Base-by-base conservation (phyloP, 2,329 filamentous ascomycete genomes). In the Colletotrichum limetticola region DNA sequence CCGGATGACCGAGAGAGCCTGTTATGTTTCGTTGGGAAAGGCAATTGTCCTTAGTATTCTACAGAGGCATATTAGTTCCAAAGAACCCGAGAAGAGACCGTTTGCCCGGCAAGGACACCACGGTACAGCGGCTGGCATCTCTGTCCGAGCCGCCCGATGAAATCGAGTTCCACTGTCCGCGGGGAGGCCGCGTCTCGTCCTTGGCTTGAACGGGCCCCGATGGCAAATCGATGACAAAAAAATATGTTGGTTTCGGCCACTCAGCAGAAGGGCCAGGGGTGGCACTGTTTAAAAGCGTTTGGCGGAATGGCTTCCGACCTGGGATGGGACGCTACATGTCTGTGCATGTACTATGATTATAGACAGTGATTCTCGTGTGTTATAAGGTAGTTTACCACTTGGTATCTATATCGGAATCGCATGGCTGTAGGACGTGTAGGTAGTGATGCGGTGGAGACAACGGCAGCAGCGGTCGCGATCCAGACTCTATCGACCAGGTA, bases 71-170 rank as follows among this genome's bases (percentile, higher is more conserved):
- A 22, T 30, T 16, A 71, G 62, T 53, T 73, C 16, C 19, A 35
- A n/a, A n/a, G 26, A 42, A 11, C n/a, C 49, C 65, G 35, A 22
- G 19, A 59, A 66, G 35, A 63, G 22, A 56, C 62, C 49, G 52
- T 37, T 70, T 32, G 65, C 65, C 69, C 42, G 53, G 42, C 49
- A 46, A 61, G 26, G 59, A 62, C 66, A 52, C 8, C 55, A 65
- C 26, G 60, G 32, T 65, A 52, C 46, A 24, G 52, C 70, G 65
- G 52, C 60, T 57, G 37, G 57, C 49, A 26, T 66, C 30, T 66
- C 56, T 37, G 69, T 74, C 66, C 70, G 70, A 68, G 59, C 61
- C 64, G 65, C 63, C 70, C 70, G 60, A 55, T 49, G 69, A 42
- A 60, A 70, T 60, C 22, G 28, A 65, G 35, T 64, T 49, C 66